These are phyloP conservation scores for Trichoderma guizhouense DNA, from an alignment of 2,329 filamentous ascomycete genomes.

Conservation along the genomic window DNA sequence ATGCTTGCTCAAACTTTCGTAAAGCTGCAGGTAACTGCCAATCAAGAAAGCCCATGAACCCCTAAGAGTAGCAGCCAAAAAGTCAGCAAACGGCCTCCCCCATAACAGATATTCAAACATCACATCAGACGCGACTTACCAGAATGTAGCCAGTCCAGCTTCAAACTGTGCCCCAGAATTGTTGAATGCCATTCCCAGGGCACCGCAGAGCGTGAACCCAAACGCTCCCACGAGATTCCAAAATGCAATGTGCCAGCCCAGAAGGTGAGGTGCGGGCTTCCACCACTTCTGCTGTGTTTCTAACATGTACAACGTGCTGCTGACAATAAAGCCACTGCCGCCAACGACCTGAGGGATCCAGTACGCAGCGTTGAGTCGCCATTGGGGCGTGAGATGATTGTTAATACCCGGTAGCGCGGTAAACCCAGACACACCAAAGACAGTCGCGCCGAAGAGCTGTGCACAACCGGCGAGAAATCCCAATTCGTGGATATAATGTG, in stretches of 20 bases:
- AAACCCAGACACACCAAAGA: slow-evolving; percentile 63
- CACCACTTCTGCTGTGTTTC: slow-evolving; percentile 66
- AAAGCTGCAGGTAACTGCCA: slow-evolving; percentile 22
- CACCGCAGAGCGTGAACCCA: slow-evolving; percentile 62
- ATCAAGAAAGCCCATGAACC: slow-evolving; percentile 48
- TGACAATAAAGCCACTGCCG: slow-evolving; percentile 59
- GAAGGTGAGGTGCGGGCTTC: slow-evolving; percentile 49
- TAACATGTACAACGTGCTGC: slow-evolving; percentile 58
- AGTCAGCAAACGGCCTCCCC: slow-evolving; percentile 37
- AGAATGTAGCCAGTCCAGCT: slow-evolving; percentile 25
- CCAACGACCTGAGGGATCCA: slow-evolving; percentile 61
- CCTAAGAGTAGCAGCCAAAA: slow-evolving; percentile 46
- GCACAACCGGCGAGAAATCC: slow-evolving; percentile 57
- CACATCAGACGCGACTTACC: slow-evolving; percentile 26
- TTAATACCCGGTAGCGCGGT: slow-evolving; percentile 51
- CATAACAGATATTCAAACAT: neutral
- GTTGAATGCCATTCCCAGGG: slow-evolving; percentile 40
- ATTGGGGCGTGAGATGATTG: slow-evolving; percentile 49
- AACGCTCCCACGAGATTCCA: slow-evolving; percentile 64
- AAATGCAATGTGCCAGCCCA: slow-evolving; percentile 65
- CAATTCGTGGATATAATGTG: slow-evolving; percentile 59
- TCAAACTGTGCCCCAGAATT: slow-evolving; percentile 21
- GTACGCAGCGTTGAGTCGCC: slow-evolving; percentile 51
- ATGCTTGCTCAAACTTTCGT: slow-evolving; percentile 23
- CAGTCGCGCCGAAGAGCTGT: slow-evolving; percentile 55